phyloP scores from a whole-genome alignment of 2,329 filamentous ascomycete species.

The Xylaria sp. region DNA sequence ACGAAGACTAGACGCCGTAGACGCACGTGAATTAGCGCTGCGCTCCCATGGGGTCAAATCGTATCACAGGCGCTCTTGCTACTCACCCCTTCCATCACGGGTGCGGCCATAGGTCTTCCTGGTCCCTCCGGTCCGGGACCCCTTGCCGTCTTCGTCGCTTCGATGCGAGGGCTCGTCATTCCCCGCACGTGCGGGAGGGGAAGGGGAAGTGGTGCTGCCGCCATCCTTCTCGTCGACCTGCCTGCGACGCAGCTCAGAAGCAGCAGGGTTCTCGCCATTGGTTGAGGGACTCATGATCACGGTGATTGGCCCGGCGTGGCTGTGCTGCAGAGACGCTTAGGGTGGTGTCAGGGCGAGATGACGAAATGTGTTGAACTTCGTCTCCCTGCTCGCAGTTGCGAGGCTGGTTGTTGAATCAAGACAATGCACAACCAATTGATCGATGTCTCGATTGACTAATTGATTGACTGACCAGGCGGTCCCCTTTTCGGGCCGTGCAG shows the following conservation, averaged over 20 bases:
- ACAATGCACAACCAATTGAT: conserved; percentile 16
- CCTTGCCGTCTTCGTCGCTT: conserved; percentile 28
- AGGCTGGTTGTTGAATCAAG: conserved; percentile 34
- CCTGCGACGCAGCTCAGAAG: conserved; percentile 47
- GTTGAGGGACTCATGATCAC: conserved; percentile 38
- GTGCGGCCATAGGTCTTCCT: conserved; percentile 92
- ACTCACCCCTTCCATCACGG: conserved; percentile 87
- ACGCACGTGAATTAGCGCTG: conserved; percentile 12
- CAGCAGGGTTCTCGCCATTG: conserved; percentile 32
- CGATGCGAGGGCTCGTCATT: conserved; percentile 3
- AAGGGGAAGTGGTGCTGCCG: conserved; percentile 33
- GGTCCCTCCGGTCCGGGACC: conserved; percentile 35
- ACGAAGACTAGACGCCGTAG: conserved; percentile 77
- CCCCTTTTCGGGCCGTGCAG: neutral
- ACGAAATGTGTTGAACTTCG: conserved; percentile 45
- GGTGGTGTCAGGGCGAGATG: conserved; percentile 10
- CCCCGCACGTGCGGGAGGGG: conserved; percentile 36
- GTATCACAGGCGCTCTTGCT: neutral
- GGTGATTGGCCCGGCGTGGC: conserved; percentile 38
- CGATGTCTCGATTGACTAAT: neutral
- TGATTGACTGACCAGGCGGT: neutral
- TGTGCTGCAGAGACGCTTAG: conserved; percentile 9
- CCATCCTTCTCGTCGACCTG: conserved; percentile 36
- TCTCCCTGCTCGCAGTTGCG: conserved; percentile 39
- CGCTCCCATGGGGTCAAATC: neutral